Base-by-base conservation (phyloP, 179 eudicot species). In the Sideroxylon spinosum region DNA sequence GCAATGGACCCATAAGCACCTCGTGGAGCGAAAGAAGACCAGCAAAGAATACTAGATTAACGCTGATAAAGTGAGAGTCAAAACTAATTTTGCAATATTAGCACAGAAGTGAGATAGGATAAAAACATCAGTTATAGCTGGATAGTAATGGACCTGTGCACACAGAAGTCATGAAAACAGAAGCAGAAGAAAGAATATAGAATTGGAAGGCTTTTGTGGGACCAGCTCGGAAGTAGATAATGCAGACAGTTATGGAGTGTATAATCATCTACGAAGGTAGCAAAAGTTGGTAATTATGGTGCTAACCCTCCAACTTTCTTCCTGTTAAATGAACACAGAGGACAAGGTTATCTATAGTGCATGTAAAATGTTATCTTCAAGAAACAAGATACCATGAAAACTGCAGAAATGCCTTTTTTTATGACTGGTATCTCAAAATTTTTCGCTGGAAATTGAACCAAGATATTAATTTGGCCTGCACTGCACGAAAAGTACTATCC, bases 391-490 rank as follows among this genome's bases (percentile, higher is more conserved):
- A 76, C 37, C 0, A 76, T 3, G 64, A 68, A 49, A 77, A 60
- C 68, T 68, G 56, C 32, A 23, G 17, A 23, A 57, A 20, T 25
- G n/a, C 55, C 65, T 53, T 37, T 37, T 37, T 77, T 19, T 66
- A 12, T 53, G 28, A 23, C 71, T 71, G 20, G 50, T 78, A 78
- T 19, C 70, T 49, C 71, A 70, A 63, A 68, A 71, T 78, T n/a
- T 78, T 61, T 25, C 68, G 44, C 69, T 48, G 26, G 66, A 55
- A 57, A 78, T 17, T 78, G 64, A 63, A 69, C 63, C 63, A 59
- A n/a, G 63, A 69, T 56, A 37, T 59, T 68, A 57, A 25, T 57
- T 37, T 60, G 20, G 46, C 69, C 75, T 78, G 80, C 66, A 77
- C 65, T 56, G 44, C 60, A 78, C n/a, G 17, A 59, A 78, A 68